These are phyloP conservation scores for Articulospora tetracladia DNA, from an alignment of 495 filamentous ascomycete genomes.

Conservation along the genomic window DNA sequence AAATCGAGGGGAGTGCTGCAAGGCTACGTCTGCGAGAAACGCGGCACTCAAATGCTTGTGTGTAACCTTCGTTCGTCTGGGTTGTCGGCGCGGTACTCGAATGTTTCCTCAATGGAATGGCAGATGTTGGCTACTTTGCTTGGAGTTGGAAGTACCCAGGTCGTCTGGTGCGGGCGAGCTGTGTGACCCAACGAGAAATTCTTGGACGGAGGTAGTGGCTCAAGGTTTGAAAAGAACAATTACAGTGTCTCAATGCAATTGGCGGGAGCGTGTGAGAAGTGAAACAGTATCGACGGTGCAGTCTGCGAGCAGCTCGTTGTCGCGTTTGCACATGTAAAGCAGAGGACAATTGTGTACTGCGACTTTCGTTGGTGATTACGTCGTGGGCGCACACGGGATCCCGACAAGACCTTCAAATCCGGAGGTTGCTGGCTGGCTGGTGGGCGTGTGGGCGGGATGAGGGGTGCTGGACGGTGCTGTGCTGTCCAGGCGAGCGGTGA, in stretches of 20 bases:
- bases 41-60: neutral
- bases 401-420: too few species aligned
- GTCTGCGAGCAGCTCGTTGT: too few species aligned
- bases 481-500: too few species aligned
- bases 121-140: too few species aligned
- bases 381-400: too few species aligned
- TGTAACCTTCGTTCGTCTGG: neutral
- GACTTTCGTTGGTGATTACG: too few species aligned
- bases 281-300: too few species aligned
- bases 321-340: too few species aligned
- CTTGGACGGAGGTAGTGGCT: neutral
- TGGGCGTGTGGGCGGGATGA: too few species aligned
- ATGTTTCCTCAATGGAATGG: neutral
- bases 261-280: neutral
- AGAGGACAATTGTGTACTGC: too few species aligned
- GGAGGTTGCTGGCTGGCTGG: too few species aligned
- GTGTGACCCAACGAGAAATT: neutral
- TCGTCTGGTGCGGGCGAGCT: neutral
- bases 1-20: neutral
- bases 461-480: too few species aligned
- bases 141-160: neutral
- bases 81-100: neutral
- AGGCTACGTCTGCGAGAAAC: conserved; percentile 1
- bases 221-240: neutral
- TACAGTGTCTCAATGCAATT: neutral